Base-by-base conservation (phyloP, 768 basidiomycete species). In the Dacryopinax spathularia region DNA sequence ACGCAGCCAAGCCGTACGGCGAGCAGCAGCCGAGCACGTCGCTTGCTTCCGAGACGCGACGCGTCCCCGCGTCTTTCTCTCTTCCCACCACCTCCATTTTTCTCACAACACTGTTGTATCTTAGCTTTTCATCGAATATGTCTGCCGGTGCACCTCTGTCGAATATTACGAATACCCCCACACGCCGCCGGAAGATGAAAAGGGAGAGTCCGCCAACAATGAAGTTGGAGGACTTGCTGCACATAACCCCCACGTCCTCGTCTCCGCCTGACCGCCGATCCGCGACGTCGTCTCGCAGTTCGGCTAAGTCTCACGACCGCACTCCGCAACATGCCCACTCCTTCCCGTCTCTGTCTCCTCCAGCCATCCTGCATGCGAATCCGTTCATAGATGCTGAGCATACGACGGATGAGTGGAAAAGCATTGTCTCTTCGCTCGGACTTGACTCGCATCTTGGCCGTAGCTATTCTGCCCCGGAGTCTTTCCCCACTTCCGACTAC, bases 291-390 rank as follows among this genome's bases (percentile, higher is more conserved):
- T 56, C 48, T 56, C 48, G 48, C 13, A 56, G 29, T 29, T 56
- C 48, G 48, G 48, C 25, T 29, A 20, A 10, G 20, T 56, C 29
- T 13, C 48, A 56, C 2, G 31, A 29, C 48, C 48, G 48, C 29
- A 56, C 48, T 56, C 48, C 48, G 48, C 48, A 25, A 56, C 48
- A 56, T 29, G 25, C 48, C 18, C 48, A 56, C 25, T 56, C 48
- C 18, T 56, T 56, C 20, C 29, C 48, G 22, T 56, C 48, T 6
- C 29, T 56, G 13, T 56, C 48, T 6, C 48, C 48, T 31, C 48
- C 48, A 15, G 3, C 18, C 9, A 2, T 15, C 31, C 31, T 56
- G 48, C 48, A 27, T 56, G 48, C 48, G 48, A 56, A 56, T 31
- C 48, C 48, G 13, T 56, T 56, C 48, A 56, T 56, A 27, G 48